Conservation (phyloP, 306 rosid genomes). For the barrel medic (Medicago truncatula) region DNA sequence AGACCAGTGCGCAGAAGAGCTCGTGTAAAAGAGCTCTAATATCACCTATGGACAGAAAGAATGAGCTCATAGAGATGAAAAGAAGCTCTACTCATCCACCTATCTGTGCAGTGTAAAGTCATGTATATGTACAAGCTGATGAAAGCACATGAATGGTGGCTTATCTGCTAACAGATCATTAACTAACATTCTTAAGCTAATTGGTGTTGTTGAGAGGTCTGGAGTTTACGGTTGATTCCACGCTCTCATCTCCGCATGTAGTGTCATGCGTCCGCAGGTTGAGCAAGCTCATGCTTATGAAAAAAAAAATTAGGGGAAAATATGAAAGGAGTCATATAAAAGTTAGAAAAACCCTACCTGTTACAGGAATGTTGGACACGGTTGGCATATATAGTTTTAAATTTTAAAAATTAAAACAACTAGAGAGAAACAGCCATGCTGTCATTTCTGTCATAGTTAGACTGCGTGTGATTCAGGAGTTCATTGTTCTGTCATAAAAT, state of each 20-base stretch:
- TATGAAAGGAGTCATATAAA: neutral
- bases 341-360: neutral
- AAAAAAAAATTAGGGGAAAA: neutral
- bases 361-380: neutral
- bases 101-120: neutral
- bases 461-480: neutral
- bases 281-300: neutral
- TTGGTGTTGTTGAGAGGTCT: neutral
- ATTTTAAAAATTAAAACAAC: neutral
- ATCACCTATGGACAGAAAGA: neutral
- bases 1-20: neutral
- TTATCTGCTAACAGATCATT: neutral
- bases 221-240: neutral
- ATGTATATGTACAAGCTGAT: neutral
- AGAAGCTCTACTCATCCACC: neutral
- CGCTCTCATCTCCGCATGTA: constrained; percentile 2
- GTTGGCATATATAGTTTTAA: neutral
- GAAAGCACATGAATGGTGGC: neutral
- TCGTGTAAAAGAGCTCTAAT: neutral
- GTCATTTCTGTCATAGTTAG: neutral
- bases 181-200: constrained; percentile 20
- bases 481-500: neutral
- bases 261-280: neutral
- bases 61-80: neutral
- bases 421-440: neutral